Evolutionary conservation across 2,329 filamentous ascomycete species (phyloP), one percentile per base, ranked within the genome.

Genomic region (Fusarium xyrophilum): DNA sequence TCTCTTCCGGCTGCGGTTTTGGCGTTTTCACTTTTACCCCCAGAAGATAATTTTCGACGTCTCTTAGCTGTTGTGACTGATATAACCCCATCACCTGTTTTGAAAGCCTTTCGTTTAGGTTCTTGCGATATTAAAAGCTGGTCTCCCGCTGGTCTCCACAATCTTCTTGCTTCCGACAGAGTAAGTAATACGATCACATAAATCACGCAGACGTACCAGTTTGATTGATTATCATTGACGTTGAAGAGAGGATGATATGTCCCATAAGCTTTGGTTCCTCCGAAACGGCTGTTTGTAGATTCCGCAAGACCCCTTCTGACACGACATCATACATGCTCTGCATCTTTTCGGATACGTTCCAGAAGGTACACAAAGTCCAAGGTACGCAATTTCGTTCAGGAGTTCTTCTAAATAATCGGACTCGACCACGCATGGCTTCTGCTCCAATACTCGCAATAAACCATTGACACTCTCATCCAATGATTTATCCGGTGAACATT

Each of bases 11-110:
- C 0, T 15, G 1, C 2, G 0, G 0, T 6, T 7, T 15, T 4
- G 3, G 2, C 4, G 0, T 13, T 5, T 6, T 9, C 0, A 0
- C 5, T 17, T 21, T 1, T 3, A 3, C 2, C 0, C 0, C 3
- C 1, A 7, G 6, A 6, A 5, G 7, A 1, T 5, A 0, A 0
- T 3, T 28, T 44, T 13, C 14, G 27, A 9, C 8, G 23, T 9
- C 57, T 46, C 27, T 42, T 62, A 0, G 30, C 14, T 3, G 23
- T 8, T 0, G n/a, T 33, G 3, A 56, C 8, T 1, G 44, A 42
- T 0, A 62, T 2, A 2, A 28, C 0, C 0, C 48, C 32, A 2
- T 46, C 33, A 1, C 4, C 4, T 0, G 19, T 23, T 19, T 56
- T n/a, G 3, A 63, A 1, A 0, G 25, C 2, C 0, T 40, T 56